phyloP scores from a whole-genome alignment of 306 rosid species.

The Casuarina equisetifolia region DNA sequence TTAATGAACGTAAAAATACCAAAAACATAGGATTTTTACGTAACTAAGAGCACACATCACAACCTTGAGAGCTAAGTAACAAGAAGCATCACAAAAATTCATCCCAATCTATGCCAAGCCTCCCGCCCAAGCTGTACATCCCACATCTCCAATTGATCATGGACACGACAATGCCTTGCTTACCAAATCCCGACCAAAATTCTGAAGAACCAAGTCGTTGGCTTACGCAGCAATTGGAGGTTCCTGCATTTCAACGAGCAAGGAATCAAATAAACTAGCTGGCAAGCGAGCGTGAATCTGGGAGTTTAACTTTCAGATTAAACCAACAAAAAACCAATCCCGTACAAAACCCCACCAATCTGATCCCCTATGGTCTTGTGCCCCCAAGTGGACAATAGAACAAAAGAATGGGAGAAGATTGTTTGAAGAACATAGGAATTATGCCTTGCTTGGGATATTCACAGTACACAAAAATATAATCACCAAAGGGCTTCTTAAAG shows the following conservation, averaged over 20 bases:
- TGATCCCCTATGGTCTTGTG: no score
- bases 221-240: constrained; percentile 67
- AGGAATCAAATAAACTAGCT: not conserved
- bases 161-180: constrained; percentile 24
- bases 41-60: constrained; percentile 21
- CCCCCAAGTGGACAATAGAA: not conserved
- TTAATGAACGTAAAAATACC: constrained; percentile 1
- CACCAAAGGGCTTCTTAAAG: not conserved
- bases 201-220: constrained; percentile 15
- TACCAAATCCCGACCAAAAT: not conserved
- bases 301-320: not conserved
- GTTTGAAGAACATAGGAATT: not conserved
- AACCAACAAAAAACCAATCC: not conserved
- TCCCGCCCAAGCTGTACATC: not conserved
- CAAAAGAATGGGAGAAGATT: not conserved
- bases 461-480: not conserved
- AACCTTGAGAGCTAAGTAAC: constrained; percentile 14
- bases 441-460: not conserved
- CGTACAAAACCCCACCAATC: not conserved
- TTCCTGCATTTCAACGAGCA: constrained; percentile 58
- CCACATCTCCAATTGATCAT: not conserved
- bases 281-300: not conserved
- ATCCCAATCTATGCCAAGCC: constrained; percentile 18
- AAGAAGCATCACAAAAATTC: constrained; percentile 8
- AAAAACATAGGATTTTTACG: constrained; percentile 15